Evolutionary conservation across 2,329 filamentous ascomycete genomes (phyloP), one percentile per base, ranked within the genome.

Genomic region (Cladosporium halotolerans): DNA sequence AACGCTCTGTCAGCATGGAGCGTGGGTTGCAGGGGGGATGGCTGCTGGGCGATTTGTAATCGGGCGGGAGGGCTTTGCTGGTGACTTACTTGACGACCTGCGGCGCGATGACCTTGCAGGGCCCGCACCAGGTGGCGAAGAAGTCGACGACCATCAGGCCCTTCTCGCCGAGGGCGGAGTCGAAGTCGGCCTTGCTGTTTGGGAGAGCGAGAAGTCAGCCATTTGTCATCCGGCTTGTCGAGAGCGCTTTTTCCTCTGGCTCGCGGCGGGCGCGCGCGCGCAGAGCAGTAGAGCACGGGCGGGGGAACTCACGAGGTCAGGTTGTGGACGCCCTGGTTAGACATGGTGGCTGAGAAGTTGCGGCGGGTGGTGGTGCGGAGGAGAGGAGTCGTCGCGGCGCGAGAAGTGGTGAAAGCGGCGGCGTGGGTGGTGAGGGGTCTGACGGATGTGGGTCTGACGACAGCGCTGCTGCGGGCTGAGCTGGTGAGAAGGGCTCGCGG

Each of bases 41-140:
- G 32, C 34, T 39, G 51, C 38, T 19, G 34, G 16, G 16, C 40
- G 53, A 55, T 40, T 8, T 8, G 7, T 18, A 56, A 18, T 18
- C 16, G 16, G 16, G 16, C 57, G 62, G 55, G 63, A 51, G 46
- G 13, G 2, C 11, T 34, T 32, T 18, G 33, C 40, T 42, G 36
- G 28, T 50, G 46, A 60, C 61, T 57, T 55, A 53, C 79, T 84
- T 78, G 63, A 79, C 79, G 54, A 96, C 76, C 58, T 83, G 72
- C 55, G 91, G 92, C 14, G 89, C 82, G 65, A 96, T 93, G 64
- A 84, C 80, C 79, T 91, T 96, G 86, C 92, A 97, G 56, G 92
- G 92, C 56, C 89, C 90, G 77, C 92, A 97, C 91, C 91, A 96
- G 58, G 77, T 83, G 53, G 91, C 91, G 72, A 86, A 90, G 76